phyloP scores from a whole-genome alignment of 345 rosid genomes.

The Gossypium raimondii region DNA sequence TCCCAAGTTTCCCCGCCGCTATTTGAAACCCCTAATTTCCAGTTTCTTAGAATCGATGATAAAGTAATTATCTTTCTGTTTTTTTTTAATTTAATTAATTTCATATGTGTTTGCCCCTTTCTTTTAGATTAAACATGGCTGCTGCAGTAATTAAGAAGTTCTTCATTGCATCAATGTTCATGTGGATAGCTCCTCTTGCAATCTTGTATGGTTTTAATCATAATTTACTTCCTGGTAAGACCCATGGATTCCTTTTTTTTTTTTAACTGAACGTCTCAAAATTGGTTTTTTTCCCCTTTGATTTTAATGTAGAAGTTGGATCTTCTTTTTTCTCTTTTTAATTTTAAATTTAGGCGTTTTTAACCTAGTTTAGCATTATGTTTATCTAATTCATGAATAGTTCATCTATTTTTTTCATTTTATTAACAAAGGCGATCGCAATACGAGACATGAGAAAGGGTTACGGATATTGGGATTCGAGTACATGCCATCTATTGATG shows the following conservation, averaged over 20 bases:
- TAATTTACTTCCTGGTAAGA: conserved; percentile 71
- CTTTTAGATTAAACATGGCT: conserved; percentile 38
- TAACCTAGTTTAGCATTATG: not conserved
- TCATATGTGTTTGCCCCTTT: not conserved
- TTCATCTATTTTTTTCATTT: not conserved
- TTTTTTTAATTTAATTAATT: not conserved
- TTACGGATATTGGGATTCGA: not conserved
- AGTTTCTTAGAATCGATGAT: not conserved
- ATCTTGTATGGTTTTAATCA: conserved; percentile 70
- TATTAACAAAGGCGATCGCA: not conserved
- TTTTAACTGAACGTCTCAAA: not conserved
- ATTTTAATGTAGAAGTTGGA: not conserved
- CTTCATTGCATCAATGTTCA: conserved; percentile 64
- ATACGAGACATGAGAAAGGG: not conserved
- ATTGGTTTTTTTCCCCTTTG: not conserved
- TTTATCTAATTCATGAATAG: not conserved
- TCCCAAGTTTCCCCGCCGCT: not conserved
- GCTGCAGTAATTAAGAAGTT: conserved; percentile 60
- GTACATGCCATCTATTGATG: not conserved
- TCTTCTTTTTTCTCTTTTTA: not conserved
- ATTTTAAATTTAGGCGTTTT: not conserved
- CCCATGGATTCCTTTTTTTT: not conserved
- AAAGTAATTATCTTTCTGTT: not conserved
- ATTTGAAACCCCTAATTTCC: not conserved
- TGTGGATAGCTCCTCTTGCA: conserved; percentile 80